A percentile compares a stretch with the other conserved stretches of the same genome.
Conservation (phyloP, 768 basidiomycete species). For the Coprinopsis cinerea region DNA sequence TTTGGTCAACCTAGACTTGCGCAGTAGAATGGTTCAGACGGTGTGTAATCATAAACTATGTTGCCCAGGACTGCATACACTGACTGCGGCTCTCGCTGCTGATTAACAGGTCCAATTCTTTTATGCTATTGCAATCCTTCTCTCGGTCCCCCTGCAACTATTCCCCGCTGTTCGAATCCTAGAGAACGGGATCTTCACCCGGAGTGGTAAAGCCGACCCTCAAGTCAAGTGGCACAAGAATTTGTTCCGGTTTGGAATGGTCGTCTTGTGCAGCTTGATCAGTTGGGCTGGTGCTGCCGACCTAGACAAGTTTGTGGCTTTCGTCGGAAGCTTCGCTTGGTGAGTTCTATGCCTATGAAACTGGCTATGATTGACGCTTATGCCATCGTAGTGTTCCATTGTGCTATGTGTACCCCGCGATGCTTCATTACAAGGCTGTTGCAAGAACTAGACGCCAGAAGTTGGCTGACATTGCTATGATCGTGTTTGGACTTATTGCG, state of each 20-base stretch:
- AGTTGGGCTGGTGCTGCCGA: slow-evolving; percentile 81
- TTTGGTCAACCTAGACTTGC: slow-evolving; percentile 84
- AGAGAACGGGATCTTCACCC: slow-evolving; percentile 90
- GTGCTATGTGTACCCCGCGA: slow-evolving; percentile 90
- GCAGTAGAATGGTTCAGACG: slow-evolving; percentile 81
- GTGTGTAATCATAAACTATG: slow-evolving; percentile 34
- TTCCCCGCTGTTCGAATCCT: slow-evolving; percentile 98
- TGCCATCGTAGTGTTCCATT: slow-evolving; percentile 68
- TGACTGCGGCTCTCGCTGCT: not conserved
- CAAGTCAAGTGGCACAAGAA: slow-evolving; percentile 98
- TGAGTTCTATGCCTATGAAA: slow-evolving; percentile 28
- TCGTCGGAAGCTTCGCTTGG: slow-evolving; percentile 94
- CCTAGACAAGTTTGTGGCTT: slow-evolving; percentile 92
- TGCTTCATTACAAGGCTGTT: slow-evolving; percentile 87
- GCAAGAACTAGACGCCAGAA: slow-evolving; percentile 67
- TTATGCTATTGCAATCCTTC: slow-evolving; percentile 88
- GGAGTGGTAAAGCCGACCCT: slow-evolving; percentile 74
- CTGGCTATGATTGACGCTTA: slow-evolving; percentile 1
- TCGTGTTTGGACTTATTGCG: slow-evolving; percentile 67
- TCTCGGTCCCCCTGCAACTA: slow-evolving; percentile 90
- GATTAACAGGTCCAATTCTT: slow-evolving; percentile 64
- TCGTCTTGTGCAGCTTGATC: slow-evolving; percentile 76
- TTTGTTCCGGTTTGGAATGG: slow-evolving; percentile 66
- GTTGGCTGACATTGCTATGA: slow-evolving; percentile 61
- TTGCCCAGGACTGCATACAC: slow-evolving; percentile 16